Percentiles rank a stretch among this genome's conserved stretches.
phyloP scores from a whole-genome alignment of 179 eudicot species.

The Camellia oleifera region DNA sequence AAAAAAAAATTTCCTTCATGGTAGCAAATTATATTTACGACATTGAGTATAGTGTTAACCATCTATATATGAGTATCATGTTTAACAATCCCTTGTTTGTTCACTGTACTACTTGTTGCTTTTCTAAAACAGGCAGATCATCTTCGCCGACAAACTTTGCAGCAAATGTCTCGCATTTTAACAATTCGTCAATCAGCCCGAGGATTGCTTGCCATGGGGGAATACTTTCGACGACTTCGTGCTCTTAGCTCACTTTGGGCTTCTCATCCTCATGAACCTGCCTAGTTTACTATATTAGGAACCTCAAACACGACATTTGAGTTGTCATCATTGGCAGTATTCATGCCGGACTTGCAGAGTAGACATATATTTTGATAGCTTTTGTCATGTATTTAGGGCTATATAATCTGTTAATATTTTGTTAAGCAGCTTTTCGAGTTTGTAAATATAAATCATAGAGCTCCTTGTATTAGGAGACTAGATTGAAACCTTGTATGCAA shows the following conservation, averaged over 20 bases:
- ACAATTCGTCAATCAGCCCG: conserved; percentile 68
- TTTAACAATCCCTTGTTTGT: not conserved
- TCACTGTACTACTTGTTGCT: not conserved
- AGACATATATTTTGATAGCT: not conserved
- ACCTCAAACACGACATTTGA: not conserved
- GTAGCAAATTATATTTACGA: not conserved
- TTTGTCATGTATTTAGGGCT: not conserved
- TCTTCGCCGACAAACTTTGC: conserved; percentile 74
- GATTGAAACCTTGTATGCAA: too few species aligned
- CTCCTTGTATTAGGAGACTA: conserved; percentile 5
- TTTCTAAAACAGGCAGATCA: conserved; percentile 71
- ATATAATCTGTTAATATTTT: not conserved
- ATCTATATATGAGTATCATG: not conserved
- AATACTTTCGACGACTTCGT: conserved; percentile 75
- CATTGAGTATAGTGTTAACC: not conserved
- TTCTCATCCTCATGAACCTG: conserved; percentile 54
- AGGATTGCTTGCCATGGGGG: conserved; percentile 83
- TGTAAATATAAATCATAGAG: not conserved
- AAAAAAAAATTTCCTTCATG: not conserved
- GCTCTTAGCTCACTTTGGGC: conserved; percentile 79
- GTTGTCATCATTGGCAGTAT: not conserved
- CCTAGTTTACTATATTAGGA: conserved; percentile 1
- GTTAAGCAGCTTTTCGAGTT: conserved; percentile 5
- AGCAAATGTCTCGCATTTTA: conserved; percentile 58
- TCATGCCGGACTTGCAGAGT: not conserved